A percentile compares a stretch with the other conserved stretches of the same genome.
phyloP scores from a whole-genome alignment of 192 early-diverging fungal species.

The Spinellus fusiger region DNA sequence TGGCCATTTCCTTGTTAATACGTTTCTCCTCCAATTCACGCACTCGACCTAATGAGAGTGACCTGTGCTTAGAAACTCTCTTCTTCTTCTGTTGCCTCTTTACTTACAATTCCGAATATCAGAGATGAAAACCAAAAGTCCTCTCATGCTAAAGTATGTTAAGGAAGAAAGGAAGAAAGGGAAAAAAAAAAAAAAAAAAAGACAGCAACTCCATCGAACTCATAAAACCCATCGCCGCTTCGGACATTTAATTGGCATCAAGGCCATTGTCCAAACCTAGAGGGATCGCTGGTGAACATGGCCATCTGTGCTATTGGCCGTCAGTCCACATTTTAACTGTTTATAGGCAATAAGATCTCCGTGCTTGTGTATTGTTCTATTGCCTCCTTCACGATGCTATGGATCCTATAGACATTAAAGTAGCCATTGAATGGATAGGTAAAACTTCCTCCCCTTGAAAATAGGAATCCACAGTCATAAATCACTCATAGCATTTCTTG shows the following conservation, averaged over 20 bases:
- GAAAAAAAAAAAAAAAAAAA: neutral
- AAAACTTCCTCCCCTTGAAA: no score
- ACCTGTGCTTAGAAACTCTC: neutral
- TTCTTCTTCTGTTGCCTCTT: neutral
- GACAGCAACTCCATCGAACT: neutral
- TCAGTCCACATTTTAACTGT: no score
- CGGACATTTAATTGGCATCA: neutral
- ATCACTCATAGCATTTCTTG: no score
- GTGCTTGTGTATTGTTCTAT: no score
- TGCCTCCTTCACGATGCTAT: no score
- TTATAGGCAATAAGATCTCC: no score
- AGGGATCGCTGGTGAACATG: neutral
- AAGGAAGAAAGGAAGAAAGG: neutral
- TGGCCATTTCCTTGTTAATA: conserved; percentile 99
- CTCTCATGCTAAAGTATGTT: conserved; percentile 62
- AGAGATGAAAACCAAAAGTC: conserved; percentile 92
- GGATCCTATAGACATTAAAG: no score
- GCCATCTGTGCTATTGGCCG: no score
- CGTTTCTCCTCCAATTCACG: conserved; percentile 96
- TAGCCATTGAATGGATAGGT: no score
- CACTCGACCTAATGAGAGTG: conserved; percentile 68
- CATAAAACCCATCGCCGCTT: neutral
- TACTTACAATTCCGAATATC: conserved; percentile 96
- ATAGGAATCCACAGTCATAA: no score
- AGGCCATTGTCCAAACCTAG: neutral